phyloP scores from a whole-genome alignment of 768 basidiomycete genomes.

The Boletus sp. region DNA sequence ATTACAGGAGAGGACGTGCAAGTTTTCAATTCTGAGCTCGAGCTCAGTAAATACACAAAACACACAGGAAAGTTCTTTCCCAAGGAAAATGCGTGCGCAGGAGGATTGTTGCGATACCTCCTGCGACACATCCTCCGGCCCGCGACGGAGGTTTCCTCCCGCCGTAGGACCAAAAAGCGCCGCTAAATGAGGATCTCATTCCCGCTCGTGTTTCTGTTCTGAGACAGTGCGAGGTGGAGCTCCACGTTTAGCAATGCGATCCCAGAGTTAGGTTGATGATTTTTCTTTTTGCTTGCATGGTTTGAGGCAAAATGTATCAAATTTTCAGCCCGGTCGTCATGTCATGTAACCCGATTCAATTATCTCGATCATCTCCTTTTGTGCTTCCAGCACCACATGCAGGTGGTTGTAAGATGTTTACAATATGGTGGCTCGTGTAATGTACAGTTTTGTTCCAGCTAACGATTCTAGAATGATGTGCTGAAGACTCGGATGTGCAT shows the following conservation, averaged over 20 bases:
- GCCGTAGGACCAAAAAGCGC: neutral
- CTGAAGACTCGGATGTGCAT: neutral
- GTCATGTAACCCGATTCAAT: neutral
- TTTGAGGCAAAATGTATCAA: neutral
- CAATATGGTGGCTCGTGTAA: too few relatives aligned
- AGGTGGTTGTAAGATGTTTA: neutral
- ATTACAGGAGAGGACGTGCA: neutral
- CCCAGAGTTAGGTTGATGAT: neutral
- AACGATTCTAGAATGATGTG: too few relatives aligned
- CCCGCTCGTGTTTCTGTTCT: neutral
- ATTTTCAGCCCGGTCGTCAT: neutral
- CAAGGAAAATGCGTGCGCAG: constrained; percentile 12
- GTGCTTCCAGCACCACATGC: neutral
- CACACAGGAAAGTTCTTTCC: constrained; percentile 14
- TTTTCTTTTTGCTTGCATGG: neutral
- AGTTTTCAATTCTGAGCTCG: constrained; percentile 7
- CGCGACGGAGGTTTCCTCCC: neutral
- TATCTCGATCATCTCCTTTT: neutral
- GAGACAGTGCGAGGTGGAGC: neutral
- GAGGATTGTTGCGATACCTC: constrained; percentile 13
- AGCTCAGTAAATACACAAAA: constrained; percentile 11
- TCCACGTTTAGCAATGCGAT: neutral
- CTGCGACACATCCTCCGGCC: constrained; percentile 16
- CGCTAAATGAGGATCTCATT: constrained; percentile 15
- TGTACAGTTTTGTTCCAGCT: neutral